Base-by-base conservation (phyloP, 345 rosid species). In the Eucalyptus cloeziana region DNA sequence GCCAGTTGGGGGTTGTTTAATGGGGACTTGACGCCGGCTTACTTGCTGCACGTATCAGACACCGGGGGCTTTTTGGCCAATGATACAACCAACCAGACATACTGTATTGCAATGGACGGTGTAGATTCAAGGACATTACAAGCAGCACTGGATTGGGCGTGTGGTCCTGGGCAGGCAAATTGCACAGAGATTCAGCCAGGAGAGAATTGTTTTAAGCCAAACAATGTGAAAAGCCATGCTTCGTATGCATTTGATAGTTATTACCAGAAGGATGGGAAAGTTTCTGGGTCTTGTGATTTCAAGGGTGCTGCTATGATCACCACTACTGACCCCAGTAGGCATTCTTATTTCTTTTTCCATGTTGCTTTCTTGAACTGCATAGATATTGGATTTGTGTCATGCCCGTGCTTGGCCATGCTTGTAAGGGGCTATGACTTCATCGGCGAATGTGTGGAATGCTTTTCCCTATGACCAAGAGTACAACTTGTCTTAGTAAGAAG, bases 151-250 rank as follows among this genome's bases (percentile, higher is more conserved):
- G 99, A 98, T 88, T 97, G 99, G 99, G 97, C 99, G 13, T 98
- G 99, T 92, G 99, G 99, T 50, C 97, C 99, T 0, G 99, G 99
- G 89, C 93, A 92, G 90, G 95, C 99, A 40, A 95, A 97, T 89
- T 98, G 99, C 90, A 94, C 98, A 40, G 99, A 94, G 94, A 92
- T 97, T 91, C 99, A 98, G 93, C 99, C 99, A 8, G 99, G 99
- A 76, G 97, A 97, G 92, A 89, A 56, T 89, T 97, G 99, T 90
- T 97, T 94, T 87, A 94, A 95, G 92, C 99, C 99, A 37, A 95
- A 96, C 88, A 95, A 95, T 88, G 97, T 97, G 89, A 94, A 93
- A 92, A 92, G 85, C 79, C 98, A 97, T 89, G 98, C 97, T 43
- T 96, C 98, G 2, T 97, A 93, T 94, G 99, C 99, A 37, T 97